Evolutionary conservation across 768 basidiomycete genomes (phyloP).

Genomic region (Mycena rebaudengoi): DNA sequence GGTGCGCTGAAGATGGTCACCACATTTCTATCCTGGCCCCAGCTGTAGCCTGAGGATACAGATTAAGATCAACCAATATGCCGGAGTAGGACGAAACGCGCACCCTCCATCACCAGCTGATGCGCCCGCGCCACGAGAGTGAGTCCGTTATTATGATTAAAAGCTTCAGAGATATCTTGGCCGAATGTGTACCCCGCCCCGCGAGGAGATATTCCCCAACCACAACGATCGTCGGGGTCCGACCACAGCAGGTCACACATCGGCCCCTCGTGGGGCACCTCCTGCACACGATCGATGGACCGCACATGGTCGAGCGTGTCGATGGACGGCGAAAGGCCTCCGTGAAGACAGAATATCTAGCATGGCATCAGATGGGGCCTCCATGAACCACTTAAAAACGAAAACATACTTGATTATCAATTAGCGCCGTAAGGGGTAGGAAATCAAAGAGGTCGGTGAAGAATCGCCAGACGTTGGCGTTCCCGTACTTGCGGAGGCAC

Average conservation of each 20-base stretch:
- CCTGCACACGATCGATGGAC: conserved; percentile 98
- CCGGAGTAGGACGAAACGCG: conserved; percentile 34
- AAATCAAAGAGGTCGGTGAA: conserved; percentile 99
- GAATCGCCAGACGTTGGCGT: conserved; percentile 99
- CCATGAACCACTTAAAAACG: conserved; percentile 16
- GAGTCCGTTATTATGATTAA: conserved; percentile 98
- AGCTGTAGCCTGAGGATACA: conserved; percentile 76
- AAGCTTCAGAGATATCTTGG: conserved; percentile 98
- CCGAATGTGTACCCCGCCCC: conserved; percentile 99
- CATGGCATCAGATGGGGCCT: conserved; percentile 19
- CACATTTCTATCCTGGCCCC: conserved; percentile 99
- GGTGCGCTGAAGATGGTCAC: conserved; percentile 99
- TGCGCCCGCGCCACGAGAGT: conserved; percentile 95
- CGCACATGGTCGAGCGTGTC: conserved; percentile 99
- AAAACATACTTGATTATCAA: conserved; percentile 95
- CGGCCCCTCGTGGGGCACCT: conserved; percentile 99
- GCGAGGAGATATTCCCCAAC: conserved; percentile 99
- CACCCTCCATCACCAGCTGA: conserved; percentile 97
- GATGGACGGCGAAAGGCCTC: conserved; percentile 97
- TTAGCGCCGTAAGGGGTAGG: conserved; percentile 95
- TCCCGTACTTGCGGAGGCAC: conserved; percentile 98
- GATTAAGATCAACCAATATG: background rate
- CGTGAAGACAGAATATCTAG: conserved; percentile 98
- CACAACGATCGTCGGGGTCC: conserved; percentile 98
- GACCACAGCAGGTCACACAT: conserved; percentile 99